Base-by-base conservation (phyloP, 768 basidiomycete species). In the Suillus bovinus region DNA sequence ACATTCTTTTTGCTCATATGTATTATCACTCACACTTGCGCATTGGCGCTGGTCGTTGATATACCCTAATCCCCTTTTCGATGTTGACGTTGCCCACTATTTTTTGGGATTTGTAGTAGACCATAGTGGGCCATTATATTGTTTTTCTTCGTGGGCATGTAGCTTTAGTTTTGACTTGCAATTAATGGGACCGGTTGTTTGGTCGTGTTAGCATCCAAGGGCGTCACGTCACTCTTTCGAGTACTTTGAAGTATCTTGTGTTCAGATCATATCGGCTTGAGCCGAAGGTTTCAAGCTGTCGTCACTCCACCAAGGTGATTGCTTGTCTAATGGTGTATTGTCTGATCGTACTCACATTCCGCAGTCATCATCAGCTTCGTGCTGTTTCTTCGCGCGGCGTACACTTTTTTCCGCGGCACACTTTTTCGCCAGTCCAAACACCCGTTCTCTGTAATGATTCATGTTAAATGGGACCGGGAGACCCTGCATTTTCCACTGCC, bases 401-500 rank as follows among this genome's bases (percentile, higher is more conserved):
- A 70, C 60, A 67, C 70, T 63, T 65, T 74, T 58, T 5, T 67
- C 17, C 31, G 59, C 58, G 57, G 22, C 46, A 65, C 60, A 52
- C 64, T 53, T 60, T 42, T 33, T 33, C 10, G 13, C 24, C 39
- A 49, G 24, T 60, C 53, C 20, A 52, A 63, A 27, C 60, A 54
- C 29, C 63, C 63, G 17, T 65, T 67, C 33, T 27, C 66, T 62
- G 73, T 76, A 71, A 80, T 76, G 73, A 69, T 81, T 36, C 70
- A 72, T 64, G 79, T 83, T 61, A 84, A 84, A 70, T 84, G 82
- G 82, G 80, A 74, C 22, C 76, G 79, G 58, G 82, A 84, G 64
- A 74, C 78, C 72, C 70, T 86, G 61, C 79, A 80, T 61, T 77
- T 86, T 47, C 76, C 81, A 13, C 76, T 89, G 6, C 89, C 91